Evolutionary conservation across 2,329 filamentous ascomycete species (phyloP), one percentile per base, ranked within the genome.

Genomic region (Neofusicoccum parvum): DNA sequence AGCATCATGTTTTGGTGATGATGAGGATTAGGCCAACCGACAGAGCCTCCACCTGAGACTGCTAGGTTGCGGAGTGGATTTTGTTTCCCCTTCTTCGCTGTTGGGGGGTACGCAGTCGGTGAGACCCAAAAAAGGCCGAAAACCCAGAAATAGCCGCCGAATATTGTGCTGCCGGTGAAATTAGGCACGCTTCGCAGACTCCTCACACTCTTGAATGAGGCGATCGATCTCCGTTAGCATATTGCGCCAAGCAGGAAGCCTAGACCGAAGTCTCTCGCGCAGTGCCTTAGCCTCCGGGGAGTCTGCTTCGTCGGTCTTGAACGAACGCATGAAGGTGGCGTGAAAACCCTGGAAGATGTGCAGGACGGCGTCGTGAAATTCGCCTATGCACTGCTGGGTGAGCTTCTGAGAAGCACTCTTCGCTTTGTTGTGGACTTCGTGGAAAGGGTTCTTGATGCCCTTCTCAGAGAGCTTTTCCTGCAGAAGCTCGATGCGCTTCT

Each of bases 281-380:
- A 68, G n/a, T 17, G 43, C 53, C 37, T 59, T 67, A 0, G 27
- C 62, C 9, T 65, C 59, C 27, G 4, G 5, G 27, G 2, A 32
- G 7, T 32, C 27, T 32, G 27, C 5, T 7, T 67, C 66, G 2
- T 68, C 62, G 1, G 63, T 67, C 2, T 41, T 51, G 62, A 54
- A 69, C 15, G 64, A 41, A 5, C 23, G 54, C 15, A 50, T 43
- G 43, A 70, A 65, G 9, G 62, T 65, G 4, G 56, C 60, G 4
- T 65, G 67, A 1, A 60, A 62, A 1, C 41, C 5, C 5, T 32
- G 10, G 32, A 70, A 68, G 0, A 67, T 53, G 3, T n/a, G n/a
- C 45, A 23, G 3, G 3, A 62, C 1, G 6, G 5, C 15, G 1
- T 39, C 10, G 34, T 32, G 7, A 15, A 62, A 41, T 3, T 11